These are phyloP conservation scores for Dendrobium nobile DNA, from an alignment of 106 monocot genomes.

Conservation along the genomic window DNA sequence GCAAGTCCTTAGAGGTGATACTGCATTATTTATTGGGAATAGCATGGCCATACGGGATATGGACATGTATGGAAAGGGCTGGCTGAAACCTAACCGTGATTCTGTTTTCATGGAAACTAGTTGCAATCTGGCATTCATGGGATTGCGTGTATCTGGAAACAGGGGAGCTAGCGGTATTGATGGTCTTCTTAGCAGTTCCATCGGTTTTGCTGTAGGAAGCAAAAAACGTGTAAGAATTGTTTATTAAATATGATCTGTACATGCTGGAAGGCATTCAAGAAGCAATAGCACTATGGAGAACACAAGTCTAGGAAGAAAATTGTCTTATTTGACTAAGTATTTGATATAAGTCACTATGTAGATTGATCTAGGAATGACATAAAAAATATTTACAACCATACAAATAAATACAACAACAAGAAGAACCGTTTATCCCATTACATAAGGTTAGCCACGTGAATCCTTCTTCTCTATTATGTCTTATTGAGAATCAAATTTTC, in stretches of 20 bases:
- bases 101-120: constrained; percentile 4
- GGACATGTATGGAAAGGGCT: constrained; percentile 83
- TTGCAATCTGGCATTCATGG: constrained; percentile 28
- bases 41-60: constrained; percentile 89
- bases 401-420: no score
- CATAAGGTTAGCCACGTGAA: no score
- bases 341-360: no score
- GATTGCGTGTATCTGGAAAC: constrained; percentile 66
- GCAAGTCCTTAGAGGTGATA: constrained; percentile 35
- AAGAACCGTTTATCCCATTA: no score
- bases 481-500: no score
- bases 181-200: constrained; percentile 85
- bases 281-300: neutral
- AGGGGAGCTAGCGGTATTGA: constrained; percentile 99
- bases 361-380: no score
- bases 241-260: neutral
- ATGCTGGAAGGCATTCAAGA: neutral
- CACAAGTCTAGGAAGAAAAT: no score
- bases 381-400: no score
- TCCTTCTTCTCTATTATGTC: no score
- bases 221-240: constrained; percentile 51
- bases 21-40: constrained; percentile 83
- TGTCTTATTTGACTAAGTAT: no score
- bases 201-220: constrained; percentile 78
- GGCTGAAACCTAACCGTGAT: constrained; percentile 16